Percentiles rank a stretch among this genome's conserved stretches.
Conservation (phyloP, 371 early-diverging fungal genomes). For the Phascolomyces articulosus region DNA sequence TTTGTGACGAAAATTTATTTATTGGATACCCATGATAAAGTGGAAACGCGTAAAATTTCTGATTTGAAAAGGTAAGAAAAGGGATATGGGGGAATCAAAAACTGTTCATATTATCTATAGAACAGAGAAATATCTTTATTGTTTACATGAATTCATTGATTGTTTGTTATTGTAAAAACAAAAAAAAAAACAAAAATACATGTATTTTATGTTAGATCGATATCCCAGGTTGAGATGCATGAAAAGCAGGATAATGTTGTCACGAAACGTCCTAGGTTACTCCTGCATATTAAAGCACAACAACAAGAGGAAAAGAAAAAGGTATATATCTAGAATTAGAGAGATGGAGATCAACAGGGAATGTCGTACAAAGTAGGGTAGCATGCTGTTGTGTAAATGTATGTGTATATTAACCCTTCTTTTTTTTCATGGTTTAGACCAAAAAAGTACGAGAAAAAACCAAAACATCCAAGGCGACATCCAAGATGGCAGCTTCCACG, state of each 20-base stretch:
- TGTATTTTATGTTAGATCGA: neutral
- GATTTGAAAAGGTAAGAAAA: conserved; percentile 2
- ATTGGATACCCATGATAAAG: conserved; percentile 3
- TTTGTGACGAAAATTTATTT: neutral
- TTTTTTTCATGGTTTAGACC: no score
- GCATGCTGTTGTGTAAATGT: no score
- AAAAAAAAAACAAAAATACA: neutral
- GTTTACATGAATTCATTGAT: no score
- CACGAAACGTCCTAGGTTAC: conserved; percentile 4
- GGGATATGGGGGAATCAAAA: neutral
- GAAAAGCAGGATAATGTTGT: neutral
- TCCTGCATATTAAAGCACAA: neutral
- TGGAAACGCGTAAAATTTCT: conserved; percentile 11
- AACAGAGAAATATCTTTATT: no score
- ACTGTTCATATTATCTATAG: neutral
- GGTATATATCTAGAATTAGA: neutral
- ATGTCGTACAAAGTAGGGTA: no score
- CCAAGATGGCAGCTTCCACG: neutral
- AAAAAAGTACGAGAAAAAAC: neutral
- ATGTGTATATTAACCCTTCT: no score
- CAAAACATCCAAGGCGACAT: neutral
- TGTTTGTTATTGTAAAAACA: no score
- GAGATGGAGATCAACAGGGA: no score
- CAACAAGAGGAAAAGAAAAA: neutral
- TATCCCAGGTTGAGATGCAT: neutral